Evolutionary conservation across 2,329 filamentous ascomycete genomes (phyloP), one percentile per base, ranked within the genome.

Genomic region (Bipolaris sorokiniana): DNA sequence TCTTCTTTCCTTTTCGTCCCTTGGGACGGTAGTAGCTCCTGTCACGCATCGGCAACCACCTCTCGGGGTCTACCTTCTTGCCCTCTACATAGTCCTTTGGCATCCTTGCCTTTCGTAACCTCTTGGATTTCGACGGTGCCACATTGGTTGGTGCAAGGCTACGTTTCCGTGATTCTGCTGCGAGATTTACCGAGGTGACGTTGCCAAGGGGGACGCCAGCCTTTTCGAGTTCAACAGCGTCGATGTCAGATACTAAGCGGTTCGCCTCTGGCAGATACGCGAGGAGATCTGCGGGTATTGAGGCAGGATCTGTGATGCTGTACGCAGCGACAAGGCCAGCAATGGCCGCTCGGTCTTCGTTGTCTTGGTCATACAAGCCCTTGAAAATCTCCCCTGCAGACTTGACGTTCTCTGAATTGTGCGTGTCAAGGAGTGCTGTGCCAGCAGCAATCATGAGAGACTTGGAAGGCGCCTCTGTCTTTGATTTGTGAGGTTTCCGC

Each of bases 21-120:
- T 95, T 97, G 7, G 93, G 92, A 46, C 90, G 83, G 78, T 97
- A 99, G 38, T 87, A 90, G 67, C 90, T 95, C 55, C 95, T 85
- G 75, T 99, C 95, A 50, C 90, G 88, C 69, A 98, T 82, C 11
- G 95, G 94, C 58, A 99, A 79, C 95, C 95, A 99, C 61, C 95
- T 84, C 78, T 99, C 95, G 0, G 92, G 88, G 76, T 99, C 95
- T 33, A 91, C 85, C 63, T 87, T 88, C 81, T 92, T 96, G 66
- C 84, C 86, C 50, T 90, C 85, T 57, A 92, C 90, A 70, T 86
- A 91, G 69, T 88, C 84, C 77, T 91, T 91, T 31, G 90, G 90
- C 68, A 90, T 80, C 66, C 85, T 86, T 54, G 81, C 84, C 72
- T 84, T 82, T 46, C 83, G 80, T 34, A 83, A 81, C 69, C 84